Percentiles rank a stretch among this genome's conserved stretches.
Evolutionary conservation across 2,329 filamentous ascomycete species (phyloP).

Genomic region (Colletotrichum lupini): DNA sequence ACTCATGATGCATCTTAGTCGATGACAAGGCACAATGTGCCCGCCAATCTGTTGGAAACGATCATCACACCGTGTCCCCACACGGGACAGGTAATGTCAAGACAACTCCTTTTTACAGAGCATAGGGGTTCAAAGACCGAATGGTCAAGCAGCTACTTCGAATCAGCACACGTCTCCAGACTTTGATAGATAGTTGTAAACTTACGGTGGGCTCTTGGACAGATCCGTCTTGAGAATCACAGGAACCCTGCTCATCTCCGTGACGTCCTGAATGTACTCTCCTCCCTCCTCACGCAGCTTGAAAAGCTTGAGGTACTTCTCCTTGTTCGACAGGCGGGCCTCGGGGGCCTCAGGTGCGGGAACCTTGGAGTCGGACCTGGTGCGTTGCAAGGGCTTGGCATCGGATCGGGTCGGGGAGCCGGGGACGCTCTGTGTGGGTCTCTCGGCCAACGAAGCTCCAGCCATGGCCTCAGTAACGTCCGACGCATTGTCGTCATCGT

Average conservation of each 20-base stretch:
- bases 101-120: slow-evolving; percentile 55
- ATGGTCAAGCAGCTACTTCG: slow-evolving; percentile 80
- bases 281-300: slow-evolving; percentile 90
- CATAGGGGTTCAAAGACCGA: slow-evolving; percentile 83
- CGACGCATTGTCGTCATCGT: slow-evolving; percentile 88
- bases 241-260: slow-evolving; percentile 97
- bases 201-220: slow-evolving; percentile 99
- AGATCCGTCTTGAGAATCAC: slow-evolving; percentile 98
- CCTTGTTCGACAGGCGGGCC: slow-evolving; percentile 87
- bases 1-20: neutral
- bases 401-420: slow-evolving; percentile 85
- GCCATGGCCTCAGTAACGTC: slow-evolving; percentile 93
- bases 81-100: slow-evolving; percentile 1
- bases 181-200: slow-evolving; percentile 45
- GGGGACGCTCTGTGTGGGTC: slow-evolving; percentile 94
- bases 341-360: slow-evolving; percentile 80
- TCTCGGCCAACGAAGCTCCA: slow-evolving; percentile 88
- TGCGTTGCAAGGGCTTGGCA: slow-evolving; percentile 80
- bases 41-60: neutral
- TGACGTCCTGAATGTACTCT: slow-evolving; percentile 97
- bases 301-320: slow-evolving; percentile 95
- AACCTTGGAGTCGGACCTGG: slow-evolving; percentile 94
- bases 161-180: slow-evolving; percentile 48
- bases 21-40: neutral
- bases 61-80: slow-evolving; percentile 1